A percentile compares a stretch with the other conserved stretches of the same genome.
Evolutionary conservation across 306 rosid genomes (phyloP).

Genomic region (Pterocarpus santalinus): DNA sequence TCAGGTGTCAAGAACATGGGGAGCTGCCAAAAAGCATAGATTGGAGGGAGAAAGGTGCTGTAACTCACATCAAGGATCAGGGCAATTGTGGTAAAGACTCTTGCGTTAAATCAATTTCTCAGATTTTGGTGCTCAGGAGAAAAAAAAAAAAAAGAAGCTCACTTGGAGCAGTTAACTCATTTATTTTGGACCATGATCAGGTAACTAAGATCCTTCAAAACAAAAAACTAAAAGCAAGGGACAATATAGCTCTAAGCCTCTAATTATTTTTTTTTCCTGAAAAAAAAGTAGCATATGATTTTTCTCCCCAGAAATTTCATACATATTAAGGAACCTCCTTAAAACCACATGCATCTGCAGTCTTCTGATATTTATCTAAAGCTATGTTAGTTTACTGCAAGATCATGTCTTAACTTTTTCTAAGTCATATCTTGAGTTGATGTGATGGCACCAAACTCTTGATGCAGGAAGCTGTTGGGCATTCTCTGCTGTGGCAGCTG

Average conservation of each 20-base stretch:
- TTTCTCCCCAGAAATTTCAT: background rate
- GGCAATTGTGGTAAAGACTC: constrained; percentile 74
- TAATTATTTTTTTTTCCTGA: too few species aligned
- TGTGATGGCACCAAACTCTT: constrained; percentile 33
- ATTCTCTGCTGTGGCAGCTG: constrained; percentile 82
- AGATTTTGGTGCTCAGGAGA: too few species aligned
- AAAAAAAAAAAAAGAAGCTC: too few species aligned
- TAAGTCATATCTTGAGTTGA: constrained; percentile 19
- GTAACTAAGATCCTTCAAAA: too few species aligned
- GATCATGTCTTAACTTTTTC: constrained; percentile 2
- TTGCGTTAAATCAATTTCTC: constrained; percentile 1
- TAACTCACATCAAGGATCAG: constrained; percentile 75
- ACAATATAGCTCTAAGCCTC: too few species aligned
- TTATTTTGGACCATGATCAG: too few species aligned
- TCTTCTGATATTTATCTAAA: constrained; percentile 3
- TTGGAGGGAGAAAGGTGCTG: constrained; percentile 77
- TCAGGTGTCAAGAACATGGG: constrained; percentile 44
- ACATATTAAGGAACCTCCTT: background rate
- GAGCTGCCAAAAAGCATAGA: constrained; percentile 58
- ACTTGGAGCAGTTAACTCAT: too few species aligned
- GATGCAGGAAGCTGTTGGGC: constrained; percentile 89
- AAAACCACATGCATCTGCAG: background rate
- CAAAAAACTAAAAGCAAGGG: too few species aligned
- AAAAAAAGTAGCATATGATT: too few species aligned
- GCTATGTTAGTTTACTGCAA: constrained; percentile 21